Evolutionary conservation across 2,329 filamentous ascomycete genomes (phyloP), one percentile per base, ranked within the genome.

Genomic region (Aspergillus tubingensis): DNA sequence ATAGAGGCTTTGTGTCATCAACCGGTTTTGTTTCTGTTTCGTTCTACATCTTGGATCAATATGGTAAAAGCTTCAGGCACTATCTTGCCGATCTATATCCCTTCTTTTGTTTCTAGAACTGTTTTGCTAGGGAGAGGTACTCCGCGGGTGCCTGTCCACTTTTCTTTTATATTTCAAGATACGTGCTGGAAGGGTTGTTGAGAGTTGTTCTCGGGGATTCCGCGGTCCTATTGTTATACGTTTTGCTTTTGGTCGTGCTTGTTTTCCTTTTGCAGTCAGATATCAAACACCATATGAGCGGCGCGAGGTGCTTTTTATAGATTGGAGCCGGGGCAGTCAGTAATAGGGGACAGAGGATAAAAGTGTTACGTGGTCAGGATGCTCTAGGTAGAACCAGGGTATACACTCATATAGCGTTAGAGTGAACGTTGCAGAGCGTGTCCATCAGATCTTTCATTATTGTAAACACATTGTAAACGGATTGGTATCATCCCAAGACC

Each of bases 1-100:
- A 66, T 76, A 75, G 64, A 68, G 59, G 61, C 57, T 59, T 32
- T 52, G 47, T 51, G 41, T 50, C 30, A 36, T 51, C 38, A 23
- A 27, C 27, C n/a, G 19, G 47, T 25, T 17, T n/a, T 23, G 32
- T 36, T 36, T 36, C 30, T 25, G 54, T 57, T 43, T 51, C 53
- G 57, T 49, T 53, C 62, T 65, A 48, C 59, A 59, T 66, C 58
- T 68, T 67, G 58, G 64, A 62, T 60, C 56, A 60, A 67, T 56
- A 59, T 67, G 65, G 62, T 63, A 59, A 62, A 62, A 60, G 56
- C 62, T 62, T 49, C 53, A 32, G 48, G 57, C 58, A 54, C 54
- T 50, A 49, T 62, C 23, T 61, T 43, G 23, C 44, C 51, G 25
- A 51, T 54, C 57, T 53, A 58, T 59, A 57, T 55, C 43, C 44